phyloP scores from a whole-genome alignment of 352 stramenopile species.

The Pilasporangium apinafurcum region DNA sequence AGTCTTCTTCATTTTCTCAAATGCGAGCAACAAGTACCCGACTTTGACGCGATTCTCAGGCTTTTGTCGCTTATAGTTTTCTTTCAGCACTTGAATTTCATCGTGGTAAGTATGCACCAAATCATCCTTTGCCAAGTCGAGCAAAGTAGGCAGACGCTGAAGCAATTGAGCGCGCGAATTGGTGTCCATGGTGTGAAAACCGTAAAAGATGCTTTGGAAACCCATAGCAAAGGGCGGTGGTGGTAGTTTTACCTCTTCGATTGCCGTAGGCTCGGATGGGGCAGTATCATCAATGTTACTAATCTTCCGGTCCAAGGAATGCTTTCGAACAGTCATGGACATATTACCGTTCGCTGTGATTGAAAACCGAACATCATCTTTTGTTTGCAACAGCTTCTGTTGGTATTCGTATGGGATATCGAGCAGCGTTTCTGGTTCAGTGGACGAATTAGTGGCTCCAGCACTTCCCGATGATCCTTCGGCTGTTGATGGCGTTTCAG shows the following conservation, averaged over 20 bases:
- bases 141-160: slow-evolving; percentile 56
- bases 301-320: slow-evolving; percentile 19
- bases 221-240: slow-evolving; percentile 41
- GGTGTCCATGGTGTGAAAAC: slow-evolving; percentile 58
- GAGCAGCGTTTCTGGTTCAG: slow-evolving; percentile 23
- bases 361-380: slow-evolving; percentile 49
- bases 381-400: slow-evolving; percentile 20
- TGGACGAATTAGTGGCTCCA: no score
- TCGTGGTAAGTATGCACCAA: slow-evolving; percentile 82
- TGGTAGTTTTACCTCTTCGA: slow-evolving; percentile 20
- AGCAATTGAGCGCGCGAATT: slow-evolving; percentile 50
- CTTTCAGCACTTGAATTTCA: slow-evolving; percentile 70
- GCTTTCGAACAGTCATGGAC: slow-evolving; percentile 34
- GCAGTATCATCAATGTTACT: slow-evolving; percentile 1
- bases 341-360: slow-evolving; percentile 37
- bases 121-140: slow-evolving; percentile 73
- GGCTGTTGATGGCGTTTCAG: no score
- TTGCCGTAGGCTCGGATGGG: slow-evolving; percentile 1
- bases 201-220: slow-evolving; percentile 73
- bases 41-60: slow-evolving; percentile 78
- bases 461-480: no score
- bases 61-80: slow-evolving; percentile 81
- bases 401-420: slow-evolving; percentile 18
- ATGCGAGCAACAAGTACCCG: slow-evolving; percentile 68
- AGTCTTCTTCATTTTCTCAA: slow-evolving; percentile 52